Percentiles rank a stretch among this genome's conserved stretches.
phyloP scores from a whole-genome alignment of 495 filamentous ascomycete genomes.

The Podospora australis region DNA sequence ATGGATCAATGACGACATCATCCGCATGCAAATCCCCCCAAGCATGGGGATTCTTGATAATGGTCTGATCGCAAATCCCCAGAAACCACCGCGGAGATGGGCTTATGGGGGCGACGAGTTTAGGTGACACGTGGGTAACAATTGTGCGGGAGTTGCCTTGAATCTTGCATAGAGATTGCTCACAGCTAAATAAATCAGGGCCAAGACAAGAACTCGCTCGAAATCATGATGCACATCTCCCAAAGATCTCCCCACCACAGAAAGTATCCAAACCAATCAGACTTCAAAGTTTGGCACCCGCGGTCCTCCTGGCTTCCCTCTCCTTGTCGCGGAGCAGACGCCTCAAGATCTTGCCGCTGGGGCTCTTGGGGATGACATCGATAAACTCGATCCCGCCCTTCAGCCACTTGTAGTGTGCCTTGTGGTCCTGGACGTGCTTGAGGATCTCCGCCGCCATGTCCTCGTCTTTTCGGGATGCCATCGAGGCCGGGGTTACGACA shows the following conservation, averaged over 20 bases:
- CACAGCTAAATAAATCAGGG: no score
- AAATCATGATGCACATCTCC: not conserved
- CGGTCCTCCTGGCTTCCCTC: slow-evolving; percentile 57
- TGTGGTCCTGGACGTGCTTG: slow-evolving; percentile 75
- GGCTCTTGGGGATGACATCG: slow-evolving; percentile 75
- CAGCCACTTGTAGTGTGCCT: slow-evolving; percentile 84
- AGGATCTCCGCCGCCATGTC: slow-evolving; percentile 55
- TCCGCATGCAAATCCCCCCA: no score
- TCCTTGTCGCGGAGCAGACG: slow-evolving; percentile 75
- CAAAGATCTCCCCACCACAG: not conserved
- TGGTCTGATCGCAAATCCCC: no score
- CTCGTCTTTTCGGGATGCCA: slow-evolving; percentile 48
- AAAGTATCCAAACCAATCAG: not conserved
- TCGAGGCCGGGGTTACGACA: slow-evolving; percentile 63
- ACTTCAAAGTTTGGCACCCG: slow-evolving; percentile 48
- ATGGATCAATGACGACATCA: no score
- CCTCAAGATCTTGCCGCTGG: slow-evolving; percentile 87
- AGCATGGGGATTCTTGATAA: no score
- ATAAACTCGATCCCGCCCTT: slow-evolving; percentile 78
- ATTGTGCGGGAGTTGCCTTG: no score
- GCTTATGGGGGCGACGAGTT: no score
- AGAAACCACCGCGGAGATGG: no score
- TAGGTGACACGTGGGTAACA: no score
- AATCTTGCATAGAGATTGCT: no score
- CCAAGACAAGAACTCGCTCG: no score